Evolutionary conservation across 1,284 basidiomycete species (phyloP), one percentile per base, ranked within the genome.

Genomic region (Neolentinus lepideus): DNA sequence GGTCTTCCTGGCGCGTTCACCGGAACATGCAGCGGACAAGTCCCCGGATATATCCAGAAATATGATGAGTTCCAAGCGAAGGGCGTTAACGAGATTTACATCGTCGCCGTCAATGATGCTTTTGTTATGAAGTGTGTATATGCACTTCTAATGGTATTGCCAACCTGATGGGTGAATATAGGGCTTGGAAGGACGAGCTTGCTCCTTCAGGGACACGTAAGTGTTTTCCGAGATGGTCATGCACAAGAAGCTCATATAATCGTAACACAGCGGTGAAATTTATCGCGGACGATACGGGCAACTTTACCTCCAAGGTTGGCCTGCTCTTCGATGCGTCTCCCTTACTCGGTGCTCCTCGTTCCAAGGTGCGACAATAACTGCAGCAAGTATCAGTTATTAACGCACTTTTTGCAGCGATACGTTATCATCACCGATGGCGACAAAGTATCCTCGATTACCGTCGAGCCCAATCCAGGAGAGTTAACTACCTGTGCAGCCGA

Each of bases 111-210:
- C 51, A 90, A 90, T 67, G 88, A 90, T 66, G 76, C 76, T 12
- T 90, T 88, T 60, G 80, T 81, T 25, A 77, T 76, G 60, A 80
- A 83, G 81, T 84, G 58, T 8, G 38, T 27, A 73, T 67, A 26
- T 48, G 3, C 19, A 25, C 3, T 43, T 47, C 10, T 51, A 45
- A 29, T 51, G 21, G n/a, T 16, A 38, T 24, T 33, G 25, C 45
- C 21, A 56, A 31, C 24, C n/a, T 47, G 19, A 31, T 58, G 26
- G 31, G 51, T 59, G n/a, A 31, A 31, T 58, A 3, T 56, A 83
- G 80, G 62, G 88, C 88, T 3, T 91, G 88, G 88, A 88, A 88
- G 66, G 75, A 83, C 59, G 73, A 80, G 54, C 72, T 90, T 45
- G 78, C 80, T 2, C 75, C 77, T 1, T 67, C 67, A 1, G 80